Conservation (phyloP, 73 alveolate species). For the Tetrahymena borealis region DNA sequence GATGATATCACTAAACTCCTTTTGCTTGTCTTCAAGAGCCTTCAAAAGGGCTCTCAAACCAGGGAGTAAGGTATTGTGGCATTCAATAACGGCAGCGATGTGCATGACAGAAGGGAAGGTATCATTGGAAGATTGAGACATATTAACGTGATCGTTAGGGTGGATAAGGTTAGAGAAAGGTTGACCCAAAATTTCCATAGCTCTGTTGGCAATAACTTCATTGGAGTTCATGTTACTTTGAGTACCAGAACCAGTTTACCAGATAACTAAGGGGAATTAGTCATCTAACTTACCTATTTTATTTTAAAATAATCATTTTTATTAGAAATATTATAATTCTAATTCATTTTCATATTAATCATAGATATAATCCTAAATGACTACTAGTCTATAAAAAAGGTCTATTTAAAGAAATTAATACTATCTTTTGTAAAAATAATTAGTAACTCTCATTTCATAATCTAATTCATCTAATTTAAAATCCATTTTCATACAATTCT, state of each 20-base stretch:
- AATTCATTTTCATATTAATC: too few species aligned
- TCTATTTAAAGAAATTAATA: too few species aligned
- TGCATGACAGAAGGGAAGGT: slow-evolving; percentile 99
- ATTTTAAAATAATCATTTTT: not conserved
- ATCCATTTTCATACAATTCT: too few species aligned
- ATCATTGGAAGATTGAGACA: slow-evolving; percentile 95
- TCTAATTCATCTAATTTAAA: too few species aligned
- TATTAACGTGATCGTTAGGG: slow-evolving; percentile 98
- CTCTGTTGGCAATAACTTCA: slow-evolving; percentile 98
- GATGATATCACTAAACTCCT: slow-evolving; percentile 85
- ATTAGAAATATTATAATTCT: too few species aligned
- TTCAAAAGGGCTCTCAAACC: slow-evolving; percentile 37
- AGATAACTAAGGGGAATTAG: slow-evolving; percentile 95
- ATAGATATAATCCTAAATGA: too few species aligned
- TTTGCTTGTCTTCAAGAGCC: slow-evolving; percentile 65
- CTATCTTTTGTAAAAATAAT: too few species aligned
- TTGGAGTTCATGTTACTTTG: slow-evolving; percentile 96
- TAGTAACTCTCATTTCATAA: too few species aligned
- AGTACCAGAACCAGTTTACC: slow-evolving; percentile 99
- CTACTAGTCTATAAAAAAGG: too few species aligned
- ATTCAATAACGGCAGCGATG: slow-evolving; percentile 89
- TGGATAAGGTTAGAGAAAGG: slow-evolving; percentile 90
- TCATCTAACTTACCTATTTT: slow-evolving; percentile 82
- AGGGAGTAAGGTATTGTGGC: slow-evolving; percentile 29
- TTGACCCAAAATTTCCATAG: slow-evolving; percentile 92